These are phyloP conservation scores for Apiospora kogelbergensis DNA, from an alignment of 2,329 filamentous ascomycete species.

Conservation along the genomic window DNA sequence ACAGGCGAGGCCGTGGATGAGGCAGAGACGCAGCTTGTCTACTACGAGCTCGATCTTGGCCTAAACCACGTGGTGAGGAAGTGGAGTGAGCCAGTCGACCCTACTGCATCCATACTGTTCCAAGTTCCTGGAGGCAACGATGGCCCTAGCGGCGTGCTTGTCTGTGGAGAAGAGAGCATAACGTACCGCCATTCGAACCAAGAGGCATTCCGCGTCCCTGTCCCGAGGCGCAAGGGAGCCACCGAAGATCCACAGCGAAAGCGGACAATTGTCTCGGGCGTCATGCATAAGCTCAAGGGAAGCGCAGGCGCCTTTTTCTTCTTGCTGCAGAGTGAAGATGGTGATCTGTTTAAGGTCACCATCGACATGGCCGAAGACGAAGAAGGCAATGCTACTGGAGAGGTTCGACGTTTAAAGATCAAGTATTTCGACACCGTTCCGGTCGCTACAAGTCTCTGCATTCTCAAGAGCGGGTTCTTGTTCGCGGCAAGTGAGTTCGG, in stretches of 20 bases:
- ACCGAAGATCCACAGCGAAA: conserved; percentile 93
- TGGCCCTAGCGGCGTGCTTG: conserved; percentile 90
- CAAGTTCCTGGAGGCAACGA: conserved; percentile 93
- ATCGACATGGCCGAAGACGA: conserved; percentile 87
- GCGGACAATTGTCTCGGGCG: conserved; percentile 80
- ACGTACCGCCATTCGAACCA: conserved; percentile 98
- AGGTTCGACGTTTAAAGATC: conserved; percentile 82
- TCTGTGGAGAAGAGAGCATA: conserved; percentile 91
- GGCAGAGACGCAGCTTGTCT: conserved; percentile 87
- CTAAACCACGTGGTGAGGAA: conserved; percentile 96
- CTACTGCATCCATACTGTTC: conserved; percentile 85
- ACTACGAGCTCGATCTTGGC: conserved; percentile 96
- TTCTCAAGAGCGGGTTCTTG: conserved; percentile 92
- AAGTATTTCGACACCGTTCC: conserved; percentile 99
- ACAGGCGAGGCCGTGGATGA: conserved; percentile 80
- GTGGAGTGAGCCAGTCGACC: conserved; percentile 92
- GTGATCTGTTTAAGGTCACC: conserved; percentile 96
- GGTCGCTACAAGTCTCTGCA: conserved; percentile 81
- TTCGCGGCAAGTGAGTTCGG: conserved; percentile 92
- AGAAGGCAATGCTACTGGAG: conserved; percentile 73
- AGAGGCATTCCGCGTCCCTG: conserved; percentile 82
- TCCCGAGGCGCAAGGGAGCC: conserved; percentile 81
- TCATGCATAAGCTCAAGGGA: conserved; percentile 94
- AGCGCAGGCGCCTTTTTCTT: conserved; percentile 91
- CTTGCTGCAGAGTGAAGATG: conserved; percentile 91